Base-by-base conservation (phyloP, 1,139 yeast genomes). In the Magnusiomyces tetraspermus region DNA sequence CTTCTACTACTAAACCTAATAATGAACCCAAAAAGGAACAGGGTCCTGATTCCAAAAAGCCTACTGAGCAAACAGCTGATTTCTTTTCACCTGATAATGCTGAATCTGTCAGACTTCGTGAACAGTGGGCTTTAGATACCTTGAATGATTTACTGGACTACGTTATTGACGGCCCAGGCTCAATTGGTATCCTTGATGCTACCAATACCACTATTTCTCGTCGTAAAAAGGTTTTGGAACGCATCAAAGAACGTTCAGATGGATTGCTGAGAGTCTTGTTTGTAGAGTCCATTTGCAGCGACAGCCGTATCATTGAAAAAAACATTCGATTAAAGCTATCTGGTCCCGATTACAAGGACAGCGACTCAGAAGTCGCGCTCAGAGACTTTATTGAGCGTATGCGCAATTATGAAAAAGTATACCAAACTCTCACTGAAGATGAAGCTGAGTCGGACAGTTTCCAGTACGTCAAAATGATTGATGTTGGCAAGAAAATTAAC, bases 91-190 rank as follows among this genome's bases (percentile, higher is more conserved):
- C 97, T 0, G 82, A 80, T 56, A 89, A 92, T 65, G 70, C 74
- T 48, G 73, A 78, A 36, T 80, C 85, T 26, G 80, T 80, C 15
- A 73, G 76, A 30, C 72, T 89, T 50, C 77, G 97, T 57, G 97
- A 92, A 61, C 80, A 84, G 66, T 90, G 97, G 97, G 98, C 98
- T 0, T 83, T 85, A 82, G 96, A 90, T 59, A 92, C 97, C 0
- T 72, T 92, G 55, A 95, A 88, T 57, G 86, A 85, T 63, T 70
- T 92, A 56, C 73, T 92, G 41, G 94, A 88, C 61, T 90, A 86
- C 67, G 78, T 92, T 4, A 68, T 88, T 51, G 76, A 78, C 28
- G 95, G 90, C 0, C 79, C 82, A 33, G 97, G 97, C 1, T 83
- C 90, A 2, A 97, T 90, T 15, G 98, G 97, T 1, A 88, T 92